These are phyloP conservation scores for Auricularia heimuer DNA, from an alignment of 768 basidiomycete genomes.

Conservation along the genomic window DNA sequence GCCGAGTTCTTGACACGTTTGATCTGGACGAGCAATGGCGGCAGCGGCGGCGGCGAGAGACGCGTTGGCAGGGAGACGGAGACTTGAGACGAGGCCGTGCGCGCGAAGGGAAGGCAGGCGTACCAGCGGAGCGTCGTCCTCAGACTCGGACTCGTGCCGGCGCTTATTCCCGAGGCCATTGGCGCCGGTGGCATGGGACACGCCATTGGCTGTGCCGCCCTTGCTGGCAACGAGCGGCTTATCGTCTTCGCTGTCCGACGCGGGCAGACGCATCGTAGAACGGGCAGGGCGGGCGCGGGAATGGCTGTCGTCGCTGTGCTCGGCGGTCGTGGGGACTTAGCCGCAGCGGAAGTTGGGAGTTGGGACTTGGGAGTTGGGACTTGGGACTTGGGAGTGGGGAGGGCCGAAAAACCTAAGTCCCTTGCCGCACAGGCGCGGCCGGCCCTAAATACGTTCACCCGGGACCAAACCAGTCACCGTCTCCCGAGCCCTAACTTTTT, in stretches of 20 bases:
- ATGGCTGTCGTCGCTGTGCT: constrained; percentile 14
- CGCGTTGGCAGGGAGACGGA: not conserved
- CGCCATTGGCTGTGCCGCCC: not conserved
- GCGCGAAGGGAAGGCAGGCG: constrained; percentile 18
- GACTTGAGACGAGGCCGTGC: not conserved
- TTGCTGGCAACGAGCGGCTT: constrained; percentile 31
- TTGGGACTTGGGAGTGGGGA: not conserved
- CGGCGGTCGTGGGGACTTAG: not conserved
- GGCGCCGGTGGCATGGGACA: not conserved
- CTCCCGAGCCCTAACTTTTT: not conserved
- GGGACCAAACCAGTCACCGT: not conserved
- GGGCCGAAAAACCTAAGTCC: not conserved
- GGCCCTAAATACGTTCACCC: constrained; percentile 9
- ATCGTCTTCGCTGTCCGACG: constrained; percentile 36
- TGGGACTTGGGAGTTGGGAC: constrained; percentile 3
- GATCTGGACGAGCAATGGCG: not conserved
- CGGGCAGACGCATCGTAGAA: constrained; percentile 11
- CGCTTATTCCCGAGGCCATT: constrained; percentile 1
- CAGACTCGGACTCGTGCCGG: constrained; percentile 15
- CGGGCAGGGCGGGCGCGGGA: constrained; percentile 14
- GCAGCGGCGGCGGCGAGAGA: not conserved
- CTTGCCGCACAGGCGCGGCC: not conserved
- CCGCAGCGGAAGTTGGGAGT: not conserved
- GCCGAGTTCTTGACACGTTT: not conserved
- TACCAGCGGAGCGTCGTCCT: constrained; percentile 65